These are phyloP conservation scores for Pythium apleroticum DNA, from an alignment of 352 stramenopile genomes.

Conservation along the genomic window DNA sequence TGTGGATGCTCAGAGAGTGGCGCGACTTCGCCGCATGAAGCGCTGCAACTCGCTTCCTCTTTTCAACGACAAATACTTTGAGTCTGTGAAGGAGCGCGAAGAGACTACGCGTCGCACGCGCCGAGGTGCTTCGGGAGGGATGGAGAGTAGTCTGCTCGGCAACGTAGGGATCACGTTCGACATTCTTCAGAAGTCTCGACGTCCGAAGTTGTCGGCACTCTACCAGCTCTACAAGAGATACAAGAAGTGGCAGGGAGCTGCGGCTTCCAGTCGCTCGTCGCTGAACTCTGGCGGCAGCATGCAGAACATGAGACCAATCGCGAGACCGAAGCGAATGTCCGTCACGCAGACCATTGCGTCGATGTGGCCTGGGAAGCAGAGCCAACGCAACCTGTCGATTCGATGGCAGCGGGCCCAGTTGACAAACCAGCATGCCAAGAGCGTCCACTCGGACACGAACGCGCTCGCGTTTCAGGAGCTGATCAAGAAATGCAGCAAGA, in stretches of 20 bases:
- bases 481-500: conserved; percentile 36
- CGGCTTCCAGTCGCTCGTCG: background rate
- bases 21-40: conserved; percentile 30
- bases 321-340: background rate
- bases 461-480: conserved; percentile 40
- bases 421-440: background rate
- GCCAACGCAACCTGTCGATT: conserved; percentile 18
- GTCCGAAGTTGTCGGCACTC: conserved; percentile 42
- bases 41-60: conserved; percentile 49
- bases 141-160: conserved; percentile 31
- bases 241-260: conserved; percentile 27
- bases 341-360: conserved; percentile 5
- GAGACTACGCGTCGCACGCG: conserved; percentile 9
- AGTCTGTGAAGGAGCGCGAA: conserved; percentile 27
- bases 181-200: conserved; percentile 50
- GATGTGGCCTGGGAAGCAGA: conserved; percentile 5
- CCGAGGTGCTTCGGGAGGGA: conserved; percentile 16
- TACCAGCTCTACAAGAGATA: conserved; percentile 48
- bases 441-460: conserved; percentile 16
- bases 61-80: conserved; percentile 49
- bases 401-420: conserved; percentile 15
- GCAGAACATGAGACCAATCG: background rate
- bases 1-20: conserved; percentile 5
- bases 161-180: conserved; percentile 52
- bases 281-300: conserved; percentile 1